Conservation (phyloP, 805 yeast species). For the Candida glaebosa region DNA sequence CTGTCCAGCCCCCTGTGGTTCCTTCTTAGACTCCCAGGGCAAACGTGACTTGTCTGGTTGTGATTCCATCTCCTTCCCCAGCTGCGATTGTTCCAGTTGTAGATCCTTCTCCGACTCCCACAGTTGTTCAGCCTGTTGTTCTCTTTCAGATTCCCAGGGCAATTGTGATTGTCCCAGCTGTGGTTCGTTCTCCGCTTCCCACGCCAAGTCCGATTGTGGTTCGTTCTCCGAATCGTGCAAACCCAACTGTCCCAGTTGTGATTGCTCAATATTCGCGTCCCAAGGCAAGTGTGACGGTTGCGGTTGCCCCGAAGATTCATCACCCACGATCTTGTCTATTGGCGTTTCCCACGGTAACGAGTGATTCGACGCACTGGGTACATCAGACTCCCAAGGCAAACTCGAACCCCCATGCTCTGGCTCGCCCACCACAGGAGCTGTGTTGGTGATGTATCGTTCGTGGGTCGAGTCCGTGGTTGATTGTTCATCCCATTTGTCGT, state of each 20-base stretch:
- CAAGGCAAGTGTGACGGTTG: too few species aligned
- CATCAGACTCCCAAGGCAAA: background rate
- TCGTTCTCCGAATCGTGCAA: background rate
- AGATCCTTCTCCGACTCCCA: background rate
- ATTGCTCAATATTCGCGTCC: too few species aligned
- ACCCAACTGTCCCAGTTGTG: too few species aligned
- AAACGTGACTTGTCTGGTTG: background rate
- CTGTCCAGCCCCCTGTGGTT: background rate
- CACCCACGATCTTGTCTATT: too few species aligned
- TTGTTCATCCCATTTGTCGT: constrained; percentile 4
- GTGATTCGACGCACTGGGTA: background rate
- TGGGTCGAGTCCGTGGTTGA: constrained; percentile 3
- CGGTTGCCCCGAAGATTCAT: too few species aligned
- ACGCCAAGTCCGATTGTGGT: background rate
- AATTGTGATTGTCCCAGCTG: background rate
- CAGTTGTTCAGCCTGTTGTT: background rate
- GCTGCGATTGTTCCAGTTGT: background rate
- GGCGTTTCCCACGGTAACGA: too few species aligned
- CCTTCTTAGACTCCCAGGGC: background rate
- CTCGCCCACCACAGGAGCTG: background rate
- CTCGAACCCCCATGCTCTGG: too few species aligned
- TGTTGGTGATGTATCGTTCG: constrained; percentile 1
- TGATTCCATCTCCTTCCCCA: background rate
- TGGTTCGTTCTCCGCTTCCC: background rate
- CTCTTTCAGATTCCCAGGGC: background rate